These are phyloP conservation scores for Citrus reticulata DNA, from an alignment of 345 rosid species.

Conservation along the genomic window DNA sequence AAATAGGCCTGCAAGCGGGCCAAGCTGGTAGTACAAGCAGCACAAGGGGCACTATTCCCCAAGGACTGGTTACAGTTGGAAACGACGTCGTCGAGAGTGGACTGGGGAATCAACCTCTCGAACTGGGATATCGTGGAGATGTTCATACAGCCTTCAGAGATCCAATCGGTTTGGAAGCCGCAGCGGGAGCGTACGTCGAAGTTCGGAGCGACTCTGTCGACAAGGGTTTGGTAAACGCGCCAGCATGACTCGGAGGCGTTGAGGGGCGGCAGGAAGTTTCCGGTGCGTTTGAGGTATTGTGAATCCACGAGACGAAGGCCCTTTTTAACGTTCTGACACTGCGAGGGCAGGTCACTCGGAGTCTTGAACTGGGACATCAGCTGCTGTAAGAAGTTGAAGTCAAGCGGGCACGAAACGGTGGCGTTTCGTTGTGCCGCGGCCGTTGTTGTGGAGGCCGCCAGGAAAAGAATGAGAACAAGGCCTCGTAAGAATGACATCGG, in stretches of 20 bases:
- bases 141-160: conserved; percentile 72
- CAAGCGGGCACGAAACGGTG: conserved; percentile 60
- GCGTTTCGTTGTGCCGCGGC: conserved; percentile 23
- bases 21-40: conserved; percentile 54
- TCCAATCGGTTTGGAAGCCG: conserved; percentile 75
- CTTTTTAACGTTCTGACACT: conserved; percentile 58
- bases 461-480: conserved; percentile 10
- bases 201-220: conserved; percentile 28
- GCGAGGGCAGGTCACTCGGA: conserved; percentile 14
- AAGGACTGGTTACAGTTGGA: conserved; percentile 63
- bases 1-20: conserved; percentile 45
- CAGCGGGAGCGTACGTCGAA: conserved; percentile 57
- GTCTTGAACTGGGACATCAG: conserved; percentile 11
- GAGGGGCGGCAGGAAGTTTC: conserved; percentile 55
- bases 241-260: conserved; percentile 68
- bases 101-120: conserved; percentile 37
- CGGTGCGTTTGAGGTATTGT: conserved; percentile 49
- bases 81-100: conserved; percentile 25
- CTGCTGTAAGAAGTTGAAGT: conserved; percentile 50
- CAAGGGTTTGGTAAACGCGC: conserved; percentile 41
- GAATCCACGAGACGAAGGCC: conserved; percentile 78
- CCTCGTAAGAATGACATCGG: not conserved
- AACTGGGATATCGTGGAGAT: conserved; percentile 58
- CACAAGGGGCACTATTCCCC: conserved; percentile 68
- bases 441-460: conserved; percentile 7